These are phyloP conservation scores for Corynespora cassiicola DNA, from an alignment of 2,329 filamentous ascomycete genomes.

Conservation along the genomic window DNA sequence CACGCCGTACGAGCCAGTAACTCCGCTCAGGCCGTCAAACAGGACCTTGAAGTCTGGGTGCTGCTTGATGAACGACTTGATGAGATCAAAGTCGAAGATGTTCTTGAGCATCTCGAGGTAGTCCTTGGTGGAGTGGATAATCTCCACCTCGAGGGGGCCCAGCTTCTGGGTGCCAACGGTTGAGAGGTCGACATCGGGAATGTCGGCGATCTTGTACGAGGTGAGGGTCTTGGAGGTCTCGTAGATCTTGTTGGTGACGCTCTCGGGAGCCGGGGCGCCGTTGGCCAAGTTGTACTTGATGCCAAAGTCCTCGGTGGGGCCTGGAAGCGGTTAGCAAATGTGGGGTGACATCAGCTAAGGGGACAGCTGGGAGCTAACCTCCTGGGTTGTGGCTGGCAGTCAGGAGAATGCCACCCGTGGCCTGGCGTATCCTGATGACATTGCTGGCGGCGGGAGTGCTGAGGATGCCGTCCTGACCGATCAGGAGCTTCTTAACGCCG, in stretches of 20 bases:
- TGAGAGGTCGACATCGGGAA: conserved; percentile 84
- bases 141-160: conserved; percentile 88
- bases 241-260: conserved; percentile 97
- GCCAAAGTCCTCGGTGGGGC: conserved; percentile 92
- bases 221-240: conserved; percentile 87
- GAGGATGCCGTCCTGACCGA: conserved; percentile 95
- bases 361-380: conserved; percentile 64
- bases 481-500: conserved; percentile 97
- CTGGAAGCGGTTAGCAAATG: conserved; percentile 53
- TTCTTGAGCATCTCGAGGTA: conserved; percentile 96
- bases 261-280: conserved; percentile 92
- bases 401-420: conserved; percentile 94
- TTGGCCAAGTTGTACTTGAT: conserved; percentile 99
- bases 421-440: conserved; percentile 91
- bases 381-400: conserved; percentile 98
- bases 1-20: conserved; percentile 92
- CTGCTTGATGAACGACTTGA: conserved; percentile 87
- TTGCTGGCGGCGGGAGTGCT: conserved; percentile 96
- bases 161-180: conserved; percentile 85
- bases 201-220: conserved; percentile 89
- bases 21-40: conserved; percentile 92
- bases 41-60: conserved; percentile 96
- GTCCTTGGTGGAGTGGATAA: conserved; percentile 91
- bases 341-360: not conserved
- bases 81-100: conserved; percentile 97